Conservation (phyloP, 768 basidiomycete species). For the Mycena olivaceomarginata region DNA sequence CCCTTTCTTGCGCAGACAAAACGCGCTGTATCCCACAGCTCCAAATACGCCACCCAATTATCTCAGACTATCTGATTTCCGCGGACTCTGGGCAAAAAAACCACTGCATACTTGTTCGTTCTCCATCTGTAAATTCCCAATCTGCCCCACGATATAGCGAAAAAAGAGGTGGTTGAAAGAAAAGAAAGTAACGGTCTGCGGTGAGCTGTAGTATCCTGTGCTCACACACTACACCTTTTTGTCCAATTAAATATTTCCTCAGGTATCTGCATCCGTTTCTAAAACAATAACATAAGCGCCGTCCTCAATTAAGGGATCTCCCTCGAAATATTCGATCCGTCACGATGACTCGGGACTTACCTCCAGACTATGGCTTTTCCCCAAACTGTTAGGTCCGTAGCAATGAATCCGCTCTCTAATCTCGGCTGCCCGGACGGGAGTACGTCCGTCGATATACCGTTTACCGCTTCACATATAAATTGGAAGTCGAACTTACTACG, state of each 20-base stretch:
- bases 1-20: constrained; percentile 5
- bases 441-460: background rate
- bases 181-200: background rate
- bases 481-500: background rate
- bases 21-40: constrained; percentile 15
- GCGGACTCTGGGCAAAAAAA: background rate
- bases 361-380: background rate
- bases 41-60: background rate
- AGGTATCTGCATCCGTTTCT: constrained; percentile 15
- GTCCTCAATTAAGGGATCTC: constrained; percentile 16
- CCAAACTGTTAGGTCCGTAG: constrained; percentile 23
- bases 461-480: constrained; percentile 21
- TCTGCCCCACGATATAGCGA: background rate
- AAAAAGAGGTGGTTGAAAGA: background rate
- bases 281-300: constrained; percentile 13
- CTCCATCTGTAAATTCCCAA: background rate
- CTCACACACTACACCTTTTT: background rate
- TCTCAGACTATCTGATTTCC: background rate
- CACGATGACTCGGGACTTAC: constrained; percentile 10
- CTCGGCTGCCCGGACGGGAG: constrained; percentile 24
- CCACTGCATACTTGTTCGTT: background rate
- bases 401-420: constrained; percentile 29
- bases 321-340: constrained; percentile 5
- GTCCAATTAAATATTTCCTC: background rate
- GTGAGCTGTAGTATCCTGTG: constrained; percentile 18